Conservation (phyloP, 148 eudicot genomes). For the Silene uniflora region DNA sequence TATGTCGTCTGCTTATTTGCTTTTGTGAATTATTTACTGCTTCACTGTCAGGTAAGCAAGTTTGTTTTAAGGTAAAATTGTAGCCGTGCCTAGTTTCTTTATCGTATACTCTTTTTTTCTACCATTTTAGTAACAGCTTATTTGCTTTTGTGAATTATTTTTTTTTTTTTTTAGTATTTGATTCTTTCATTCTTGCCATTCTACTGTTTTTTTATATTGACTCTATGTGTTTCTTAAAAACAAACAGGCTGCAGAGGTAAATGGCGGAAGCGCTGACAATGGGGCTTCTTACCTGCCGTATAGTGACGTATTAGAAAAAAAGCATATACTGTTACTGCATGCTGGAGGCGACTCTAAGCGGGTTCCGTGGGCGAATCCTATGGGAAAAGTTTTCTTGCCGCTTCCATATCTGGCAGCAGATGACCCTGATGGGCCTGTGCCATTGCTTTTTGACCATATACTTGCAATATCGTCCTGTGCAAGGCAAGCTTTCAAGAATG, state of each 20-base stretch:
- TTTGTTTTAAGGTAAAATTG: not conserved
- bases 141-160: too few relatives aligned
- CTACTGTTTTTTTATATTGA: not conserved
- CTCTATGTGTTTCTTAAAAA: not conserved
- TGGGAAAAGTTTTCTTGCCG: conserved; percentile 98
- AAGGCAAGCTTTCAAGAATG: conserved; percentile 83
- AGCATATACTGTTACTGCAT: conserved; percentile 84
- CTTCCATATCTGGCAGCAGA: conserved; percentile 95
- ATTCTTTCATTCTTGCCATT: too few relatives aligned
- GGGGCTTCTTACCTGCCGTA: conserved; percentile 32
- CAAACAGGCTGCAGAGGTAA: conserved; percentile 41
- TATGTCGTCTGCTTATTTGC: not conserved
- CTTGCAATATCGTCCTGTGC: conserved; percentile 96
- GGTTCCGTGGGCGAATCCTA: conserved; percentile 99
- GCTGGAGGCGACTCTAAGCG: conserved; percentile 99
- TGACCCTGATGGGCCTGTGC: conserved; percentile 97
- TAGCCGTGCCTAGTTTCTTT: not conserved
- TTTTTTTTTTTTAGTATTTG: not conserved
- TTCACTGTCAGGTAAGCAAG: not conserved
- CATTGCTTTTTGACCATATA: conserved; percentile 96
- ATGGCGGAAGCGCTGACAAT: conserved; percentile 30
- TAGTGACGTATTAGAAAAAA: conserved; percentile 52
- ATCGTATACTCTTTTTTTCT: not conserved
- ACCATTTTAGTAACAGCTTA: too few relatives aligned
- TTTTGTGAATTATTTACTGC: not conserved